Conservation (phyloP, 331 rosid species). For the Erythrophleum ivorense region DNA sequence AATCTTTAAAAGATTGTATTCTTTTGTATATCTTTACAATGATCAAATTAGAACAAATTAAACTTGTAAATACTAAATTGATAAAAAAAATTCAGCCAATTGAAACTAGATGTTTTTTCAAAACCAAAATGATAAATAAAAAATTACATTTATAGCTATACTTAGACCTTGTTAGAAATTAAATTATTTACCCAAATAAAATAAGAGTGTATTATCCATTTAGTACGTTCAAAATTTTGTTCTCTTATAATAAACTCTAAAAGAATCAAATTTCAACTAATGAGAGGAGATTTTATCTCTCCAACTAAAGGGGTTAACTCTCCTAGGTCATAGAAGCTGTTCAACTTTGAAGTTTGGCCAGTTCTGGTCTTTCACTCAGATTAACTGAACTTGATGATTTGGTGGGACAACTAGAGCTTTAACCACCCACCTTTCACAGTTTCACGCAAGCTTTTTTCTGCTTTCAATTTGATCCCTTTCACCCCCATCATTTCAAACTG, state of each 20-base stretch:
- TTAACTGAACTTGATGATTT: constrained; percentile 40
- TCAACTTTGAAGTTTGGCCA: neutral
- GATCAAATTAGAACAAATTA: no score
- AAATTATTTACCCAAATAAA: neutral
- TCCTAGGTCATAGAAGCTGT: neutral
- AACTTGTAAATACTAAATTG: neutral
- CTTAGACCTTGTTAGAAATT: neutral
- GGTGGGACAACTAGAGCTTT: constrained; percentile 24
- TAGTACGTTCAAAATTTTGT: neutral
- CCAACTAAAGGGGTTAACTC: neutral
- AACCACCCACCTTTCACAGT: constrained; percentile 44
- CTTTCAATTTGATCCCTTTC: constrained; percentile 43
- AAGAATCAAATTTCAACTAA: neutral
- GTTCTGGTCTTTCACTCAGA: neutral
- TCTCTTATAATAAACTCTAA: neutral
- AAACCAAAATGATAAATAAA: no score
- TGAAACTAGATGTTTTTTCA: no score
- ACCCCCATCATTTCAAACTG: constrained; percentile 30
- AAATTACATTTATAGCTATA: no score
- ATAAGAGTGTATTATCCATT: neutral
- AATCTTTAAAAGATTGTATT: no score
- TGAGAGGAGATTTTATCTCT: neutral
- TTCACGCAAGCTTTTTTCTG: constrained; percentile 31
- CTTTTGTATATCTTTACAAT: no score
- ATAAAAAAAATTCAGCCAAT: neutral